Evolutionary conservation across 208 protist species (phyloP), one percentile per base, ranked within the genome.

Genomic region (Blechomonas ayalai): DNA sequence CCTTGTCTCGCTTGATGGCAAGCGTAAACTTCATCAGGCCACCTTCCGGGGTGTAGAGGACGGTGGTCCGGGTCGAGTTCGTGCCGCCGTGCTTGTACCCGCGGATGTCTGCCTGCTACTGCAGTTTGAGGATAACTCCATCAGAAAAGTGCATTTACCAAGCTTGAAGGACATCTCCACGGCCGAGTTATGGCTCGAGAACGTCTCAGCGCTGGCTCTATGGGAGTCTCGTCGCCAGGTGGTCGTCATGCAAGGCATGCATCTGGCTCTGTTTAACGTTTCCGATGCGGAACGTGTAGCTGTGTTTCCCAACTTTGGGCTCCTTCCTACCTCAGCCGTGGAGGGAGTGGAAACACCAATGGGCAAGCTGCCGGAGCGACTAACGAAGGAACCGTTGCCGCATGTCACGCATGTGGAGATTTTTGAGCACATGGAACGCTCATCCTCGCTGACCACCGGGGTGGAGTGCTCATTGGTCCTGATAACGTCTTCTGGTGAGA

Each of bases 401-500:
- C 56, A 25, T 13, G 57, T 92, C 2, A 78, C 71, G 13, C 77
- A 89, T 47, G 26, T 83, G 15, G 31, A 66, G 15, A 40, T 92
- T 8, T 77, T 64, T 36, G 68, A 74, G 13, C 41, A 62, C 16
- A 12, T 26, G 9, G 12, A 26, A 12, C 42, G 9, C 26, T 43
- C 36, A 52, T 26, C 39, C 36, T 59, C 15, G n/a, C 32, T 7
- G 34, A 42, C 1, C 52, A 29, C 10, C 23, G 42, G 1, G 37
- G 36, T 15, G 52, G 31, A 2, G 53, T 54, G 15, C 50, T 47
- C 78, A 23, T 50, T 90, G 7, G 38, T 84, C 13, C 20, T 85
- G 3, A 69, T 90, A 38, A 59, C 78, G 13, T 66, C 70, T 19
- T 75, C 69, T 3, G 85, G 85, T 13, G 85, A 93, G 56, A 49